Conservation (phyloP, 768 basidiomycete genomes). For the Lactarius hatsudake region DNA sequence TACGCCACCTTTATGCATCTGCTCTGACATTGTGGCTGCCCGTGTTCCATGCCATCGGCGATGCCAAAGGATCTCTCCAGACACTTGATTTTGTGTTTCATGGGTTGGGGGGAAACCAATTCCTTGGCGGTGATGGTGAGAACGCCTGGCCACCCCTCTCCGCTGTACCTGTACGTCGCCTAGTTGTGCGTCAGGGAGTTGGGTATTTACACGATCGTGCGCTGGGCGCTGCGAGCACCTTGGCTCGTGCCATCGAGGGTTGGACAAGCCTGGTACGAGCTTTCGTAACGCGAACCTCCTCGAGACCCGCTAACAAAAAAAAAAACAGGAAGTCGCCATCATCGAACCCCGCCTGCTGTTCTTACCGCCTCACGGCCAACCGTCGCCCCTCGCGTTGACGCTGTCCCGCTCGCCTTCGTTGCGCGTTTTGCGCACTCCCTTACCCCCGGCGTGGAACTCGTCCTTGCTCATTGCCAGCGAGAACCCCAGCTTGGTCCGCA, state of each 20-base stretch:
- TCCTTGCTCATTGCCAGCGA: slow-evolving; percentile 16
- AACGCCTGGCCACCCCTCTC: neutral
- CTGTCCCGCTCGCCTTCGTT: slow-evolving; percentile 19
- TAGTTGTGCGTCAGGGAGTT: slow-evolving; percentile 11
- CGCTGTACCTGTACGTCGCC: slow-evolving; percentile 10
- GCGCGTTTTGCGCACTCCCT: slow-evolving; percentile 8
- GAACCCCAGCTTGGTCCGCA: slow-evolving; percentile 14
- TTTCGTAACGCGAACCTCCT: neutral
- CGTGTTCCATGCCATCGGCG: slow-evolving; percentile 14
- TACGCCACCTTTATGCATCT: slow-evolving; percentile 14
- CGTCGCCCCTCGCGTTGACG: slow-evolving; percentile 13
- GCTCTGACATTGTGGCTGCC: neutral
- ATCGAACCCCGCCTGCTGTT: slow-evolving; percentile 14
- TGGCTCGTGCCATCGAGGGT: slow-evolving; percentile 11
- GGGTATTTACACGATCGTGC: neutral
- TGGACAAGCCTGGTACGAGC: slow-evolving; percentile 22
- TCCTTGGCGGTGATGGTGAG: neutral
- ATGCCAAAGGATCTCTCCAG: slow-evolving; percentile 17
- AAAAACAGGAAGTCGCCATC: slow-evolving; percentile 1
- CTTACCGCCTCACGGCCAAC: neutral
- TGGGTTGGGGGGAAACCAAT: neutral
- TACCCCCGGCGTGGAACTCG: slow-evolving; percentile 15
- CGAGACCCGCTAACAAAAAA: neutral
- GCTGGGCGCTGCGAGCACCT: neutral
- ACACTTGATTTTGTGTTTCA: slow-evolving; percentile 16